phyloP scores from a whole-genome alignment of 2,329 filamentous ascomycete genomes.

The Nectriaceae sp. region DNA sequence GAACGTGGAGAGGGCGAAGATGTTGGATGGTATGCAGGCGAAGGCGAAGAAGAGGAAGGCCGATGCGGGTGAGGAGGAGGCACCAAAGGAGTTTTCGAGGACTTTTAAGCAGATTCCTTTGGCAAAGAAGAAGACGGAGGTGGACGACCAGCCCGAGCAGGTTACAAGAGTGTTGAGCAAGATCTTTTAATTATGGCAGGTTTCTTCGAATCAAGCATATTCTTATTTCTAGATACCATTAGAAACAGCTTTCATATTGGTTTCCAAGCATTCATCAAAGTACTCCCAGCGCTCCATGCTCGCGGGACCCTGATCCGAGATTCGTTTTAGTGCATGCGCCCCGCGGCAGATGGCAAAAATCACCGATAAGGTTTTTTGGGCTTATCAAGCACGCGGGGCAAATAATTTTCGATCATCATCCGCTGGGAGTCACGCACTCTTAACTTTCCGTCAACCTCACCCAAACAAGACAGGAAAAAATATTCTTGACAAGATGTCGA shows the following conservation, averaged over 20 bases:
- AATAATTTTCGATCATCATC: slow-evolving; percentile 34
- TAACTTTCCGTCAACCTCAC: slow-evolving; percentile 17
- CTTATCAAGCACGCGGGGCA: slow-evolving; percentile 44
- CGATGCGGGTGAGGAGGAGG: slow-evolving; percentile 30
- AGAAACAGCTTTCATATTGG: no score
- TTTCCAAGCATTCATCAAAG: no score
- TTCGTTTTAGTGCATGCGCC: slow-evolving; percentile 21
- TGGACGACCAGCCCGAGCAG: slow-evolving; percentile 52
- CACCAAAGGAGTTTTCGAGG: slow-evolving; percentile 27
- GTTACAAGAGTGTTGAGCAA: slow-evolving; percentile 64
- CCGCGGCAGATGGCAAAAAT: slow-evolving; percentile 26
- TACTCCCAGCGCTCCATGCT: no score
- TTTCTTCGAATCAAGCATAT: neutral
- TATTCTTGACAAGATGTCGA: slow-evolving; percentile 38
- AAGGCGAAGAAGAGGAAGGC: slow-evolving; percentile 47
- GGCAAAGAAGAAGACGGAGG: slow-evolving; percentile 49
- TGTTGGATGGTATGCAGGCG: slow-evolving; percentile 73
- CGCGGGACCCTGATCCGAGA: slow-evolving; percentile 10
- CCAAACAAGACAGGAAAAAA: slow-evolving; percentile 16
- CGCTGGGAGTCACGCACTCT: slow-evolving; percentile 22
- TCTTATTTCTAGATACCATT: neutral
- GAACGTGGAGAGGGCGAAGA: slow-evolving; percentile 79
- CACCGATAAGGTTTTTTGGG: slow-evolving; percentile 35
- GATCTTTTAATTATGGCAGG: slow-evolving; percentile 52
- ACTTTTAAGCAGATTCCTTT: slow-evolving; percentile 70